These are phyloP conservation scores for Saccharomycopsis vini DNA, from an alignment of 805 yeast species.

Conservation along the genomic window DNA sequence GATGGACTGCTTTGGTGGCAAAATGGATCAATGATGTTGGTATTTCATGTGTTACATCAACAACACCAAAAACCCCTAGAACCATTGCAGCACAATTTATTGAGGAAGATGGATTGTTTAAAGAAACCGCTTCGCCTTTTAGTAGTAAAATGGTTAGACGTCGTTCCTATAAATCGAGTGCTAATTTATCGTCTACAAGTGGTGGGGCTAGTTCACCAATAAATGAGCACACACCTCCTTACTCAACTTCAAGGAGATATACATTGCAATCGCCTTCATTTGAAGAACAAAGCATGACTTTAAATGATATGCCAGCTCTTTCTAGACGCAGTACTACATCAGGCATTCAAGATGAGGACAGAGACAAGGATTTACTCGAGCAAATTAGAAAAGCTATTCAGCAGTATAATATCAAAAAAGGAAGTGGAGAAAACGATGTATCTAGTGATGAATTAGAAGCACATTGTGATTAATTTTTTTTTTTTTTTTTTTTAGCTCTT, in stretches of 20 bases:
- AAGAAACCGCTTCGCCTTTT: constrained; percentile 32
- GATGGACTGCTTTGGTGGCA: constrained; percentile 93
- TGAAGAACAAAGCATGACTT: no score
- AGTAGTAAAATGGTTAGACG: constrained; percentile 53
- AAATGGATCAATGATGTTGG: constrained; percentile 89
- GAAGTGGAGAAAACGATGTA: constrained; percentile 32
- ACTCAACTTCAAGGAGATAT: constrained; percentile 22
- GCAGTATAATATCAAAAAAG: constrained; percentile 21
- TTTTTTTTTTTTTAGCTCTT: background rate
- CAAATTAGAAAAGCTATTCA: constrained; percentile 38
- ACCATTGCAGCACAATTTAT: constrained; percentile 16
- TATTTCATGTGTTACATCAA: constrained; percentile 38
- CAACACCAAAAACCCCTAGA: constrained; percentile 21
- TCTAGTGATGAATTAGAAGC: constrained; percentile 55
- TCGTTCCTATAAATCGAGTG: constrained; percentile 64
- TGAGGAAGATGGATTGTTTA: constrained; percentile 22
- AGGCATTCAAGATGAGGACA: constrained; percentile 18
- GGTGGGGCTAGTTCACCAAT: constrained; percentile 37
- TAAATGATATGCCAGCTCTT: constrained; percentile 3
- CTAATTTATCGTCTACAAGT: constrained; percentile 47
- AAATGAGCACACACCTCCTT: constrained; percentile 38
- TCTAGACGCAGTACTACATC: constrained; percentile 6
- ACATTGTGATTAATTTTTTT: constrained; percentile 19
- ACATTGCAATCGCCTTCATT: constrained; percentile 6
- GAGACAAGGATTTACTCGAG: constrained; percentile 27